Percentiles rank a stretch among this genome's conserved stretches.
phyloP scores from a whole-genome alignment of 2,329 filamentous ascomycete species.

The Ophiostoma pallidulum region DNA sequence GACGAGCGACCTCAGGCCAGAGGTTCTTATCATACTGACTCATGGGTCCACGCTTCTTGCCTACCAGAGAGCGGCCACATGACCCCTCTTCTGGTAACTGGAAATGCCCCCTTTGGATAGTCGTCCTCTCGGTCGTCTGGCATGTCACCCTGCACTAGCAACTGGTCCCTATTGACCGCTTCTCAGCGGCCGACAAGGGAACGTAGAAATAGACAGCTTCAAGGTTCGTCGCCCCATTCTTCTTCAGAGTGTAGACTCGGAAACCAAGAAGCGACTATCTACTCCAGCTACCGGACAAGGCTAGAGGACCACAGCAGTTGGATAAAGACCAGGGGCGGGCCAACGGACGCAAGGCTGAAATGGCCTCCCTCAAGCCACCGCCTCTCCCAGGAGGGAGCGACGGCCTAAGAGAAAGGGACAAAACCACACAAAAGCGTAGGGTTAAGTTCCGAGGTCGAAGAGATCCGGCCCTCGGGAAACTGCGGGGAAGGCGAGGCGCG shows the following conservation, averaged over 20 bases:
- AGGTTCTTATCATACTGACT: slow-evolving; percentile 68
- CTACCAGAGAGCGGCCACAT: slow-evolving; percentile 33
- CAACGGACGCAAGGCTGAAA: slow-evolving; percentile 61
- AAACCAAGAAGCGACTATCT: not conserved
- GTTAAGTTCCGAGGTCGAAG: slow-evolving; percentile 78
- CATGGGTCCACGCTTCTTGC: slow-evolving; percentile 59
- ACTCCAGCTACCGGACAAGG: not conserved
- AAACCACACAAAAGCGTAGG: slow-evolving; percentile 72
- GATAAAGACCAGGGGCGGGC: slow-evolving; percentile 22
- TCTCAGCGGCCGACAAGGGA: slow-evolving; percentile 38
- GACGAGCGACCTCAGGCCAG: slow-evolving; percentile 65
- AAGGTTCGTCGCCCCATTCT: not conserved
- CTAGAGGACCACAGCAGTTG: not conserved
- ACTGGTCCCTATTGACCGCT: slow-evolving; percentile 30
- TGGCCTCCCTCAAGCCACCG: not conserved
- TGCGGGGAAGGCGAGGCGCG: slow-evolving; percentile 70
- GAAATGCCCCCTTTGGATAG: slow-evolving; percentile 33
- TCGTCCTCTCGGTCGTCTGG: slow-evolving; percentile 30
- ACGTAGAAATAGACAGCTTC: slow-evolving; percentile 11
- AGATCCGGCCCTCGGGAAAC: slow-evolving; percentile 52
- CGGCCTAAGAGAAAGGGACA: not conserved
- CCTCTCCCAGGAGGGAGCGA: not conserved
- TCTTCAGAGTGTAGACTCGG: slow-evolving; percentile 1
- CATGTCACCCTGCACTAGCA: slow-evolving; percentile 29
- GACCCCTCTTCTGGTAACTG: slow-evolving; percentile 38